Percentiles rank a stretch among this genome's conserved stretches.
phyloP scores from a whole-genome alignment of 2,329 filamentous ascomycete species.

The Phoma sp. region DNA sequence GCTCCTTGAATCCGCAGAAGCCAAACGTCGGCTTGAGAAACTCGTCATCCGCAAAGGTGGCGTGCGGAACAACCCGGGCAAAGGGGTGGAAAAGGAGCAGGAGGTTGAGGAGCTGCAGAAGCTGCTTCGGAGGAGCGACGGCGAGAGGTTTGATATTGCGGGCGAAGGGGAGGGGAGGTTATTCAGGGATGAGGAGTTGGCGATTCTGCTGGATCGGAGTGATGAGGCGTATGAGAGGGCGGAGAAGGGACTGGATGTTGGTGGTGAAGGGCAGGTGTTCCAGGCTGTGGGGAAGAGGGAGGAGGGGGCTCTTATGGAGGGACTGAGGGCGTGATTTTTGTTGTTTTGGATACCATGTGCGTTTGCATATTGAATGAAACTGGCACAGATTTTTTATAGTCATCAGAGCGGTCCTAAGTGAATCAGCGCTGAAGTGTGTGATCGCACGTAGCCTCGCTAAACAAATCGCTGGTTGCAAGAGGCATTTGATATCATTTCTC shows the following conservation, averaged over 20 bases:
- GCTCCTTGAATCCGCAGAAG: constrained; percentile 84
- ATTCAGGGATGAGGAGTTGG: constrained; percentile 76
- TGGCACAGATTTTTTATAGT: too few species aligned
- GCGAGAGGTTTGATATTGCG: constrained; percentile 65
- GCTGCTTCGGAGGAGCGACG: constrained; percentile 67
- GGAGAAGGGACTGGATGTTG: constrained; percentile 77
- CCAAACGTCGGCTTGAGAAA: constrained; percentile 90
- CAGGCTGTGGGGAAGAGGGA: constrained; percentile 81
- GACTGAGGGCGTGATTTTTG: constrained; percentile 49
- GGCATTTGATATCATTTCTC: not conserved
- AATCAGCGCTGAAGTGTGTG: too few species aligned
- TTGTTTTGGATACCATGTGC: not conserved
- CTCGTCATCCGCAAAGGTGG: constrained; percentile 91
- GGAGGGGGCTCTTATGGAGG: constrained; percentile 58
- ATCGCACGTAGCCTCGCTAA: too few species aligned
- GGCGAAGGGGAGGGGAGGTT: constrained; percentile 67
- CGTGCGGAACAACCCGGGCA: constrained; percentile 64
- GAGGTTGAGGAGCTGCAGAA: constrained; percentile 57
- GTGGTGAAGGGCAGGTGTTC: constrained; percentile 65
- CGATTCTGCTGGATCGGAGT: constrained; percentile 77
- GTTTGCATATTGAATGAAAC: not conserved
- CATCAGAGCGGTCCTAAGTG: too few species aligned
- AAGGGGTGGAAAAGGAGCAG: constrained; percentile 46
- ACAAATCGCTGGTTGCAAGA: not conserved
- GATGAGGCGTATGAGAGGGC: constrained; percentile 73